phyloP scores from a whole-genome alignment of 768 basidiomycete genomes.

The Hygrophorus russula region DNA sequence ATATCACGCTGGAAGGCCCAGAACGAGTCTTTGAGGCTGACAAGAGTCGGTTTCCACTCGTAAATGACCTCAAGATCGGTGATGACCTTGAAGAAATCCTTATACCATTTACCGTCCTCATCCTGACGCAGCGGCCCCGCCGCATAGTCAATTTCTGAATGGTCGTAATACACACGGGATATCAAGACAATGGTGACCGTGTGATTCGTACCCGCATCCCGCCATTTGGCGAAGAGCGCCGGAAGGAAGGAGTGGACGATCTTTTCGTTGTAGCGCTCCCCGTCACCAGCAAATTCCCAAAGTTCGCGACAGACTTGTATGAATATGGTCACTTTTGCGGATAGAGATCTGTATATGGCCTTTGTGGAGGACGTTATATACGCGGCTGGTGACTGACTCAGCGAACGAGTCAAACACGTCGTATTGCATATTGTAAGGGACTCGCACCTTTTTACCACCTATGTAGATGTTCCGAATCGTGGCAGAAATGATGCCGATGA shows the following conservation, averaged over 20 bases:
- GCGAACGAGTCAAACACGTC: not conserved
- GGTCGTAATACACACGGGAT: constrained; percentile 84
- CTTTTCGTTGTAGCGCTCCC: constrained; percentile 93
- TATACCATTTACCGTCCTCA: constrained; percentile 73
- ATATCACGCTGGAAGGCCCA: constrained; percentile 91
- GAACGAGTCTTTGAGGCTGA: constrained; percentile 79
- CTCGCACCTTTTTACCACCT: constrained; percentile 47
- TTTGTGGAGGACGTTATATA: constrained; percentile 78
- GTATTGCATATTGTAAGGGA: constrained; percentile 2
- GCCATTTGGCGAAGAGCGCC: constrained; percentile 77
- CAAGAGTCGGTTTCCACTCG: constrained; percentile 83
- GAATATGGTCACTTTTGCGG: constrained; percentile 87
- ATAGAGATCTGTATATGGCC: constrained; percentile 79
- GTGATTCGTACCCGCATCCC: constrained; percentile 78
- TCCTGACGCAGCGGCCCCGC: constrained; percentile 72
- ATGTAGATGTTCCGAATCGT: constrained; percentile 76
- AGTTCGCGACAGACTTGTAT: constrained; percentile 94
- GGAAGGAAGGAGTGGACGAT: constrained; percentile 97
- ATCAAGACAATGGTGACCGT: constrained; percentile 91
- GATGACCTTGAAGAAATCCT: constrained; percentile 94
- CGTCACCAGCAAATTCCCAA: constrained; percentile 95
- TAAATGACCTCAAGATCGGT: constrained; percentile 82
- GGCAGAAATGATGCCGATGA: constrained; percentile 74
- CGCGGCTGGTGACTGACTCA: constrained; percentile 62
- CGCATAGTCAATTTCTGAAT: constrained; percentile 68